Conservation (phyloP, 1,284 basidiomycete genomes). For the Boletellus sp. region DNA sequence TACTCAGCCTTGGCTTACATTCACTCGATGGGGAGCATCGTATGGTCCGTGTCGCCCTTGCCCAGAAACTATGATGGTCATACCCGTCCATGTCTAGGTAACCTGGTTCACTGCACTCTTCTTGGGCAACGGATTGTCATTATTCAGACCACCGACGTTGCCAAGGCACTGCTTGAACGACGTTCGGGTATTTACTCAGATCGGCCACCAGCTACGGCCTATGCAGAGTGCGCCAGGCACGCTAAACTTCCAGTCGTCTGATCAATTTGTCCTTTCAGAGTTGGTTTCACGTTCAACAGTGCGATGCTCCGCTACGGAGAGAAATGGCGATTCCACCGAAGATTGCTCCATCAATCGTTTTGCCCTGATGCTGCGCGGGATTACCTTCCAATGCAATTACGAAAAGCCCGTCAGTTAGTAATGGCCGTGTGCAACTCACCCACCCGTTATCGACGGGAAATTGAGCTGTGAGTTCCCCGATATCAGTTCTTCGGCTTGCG, state of each 20-base stretch:
- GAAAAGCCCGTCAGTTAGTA: slow-evolving; percentile 29
- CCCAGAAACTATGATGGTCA: slow-evolving; percentile 2
- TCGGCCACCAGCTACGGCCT: slow-evolving; percentile 28
- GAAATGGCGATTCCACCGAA: slow-evolving; percentile 31
- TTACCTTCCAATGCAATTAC: slow-evolving; percentile 29
- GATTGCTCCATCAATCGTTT: slow-evolving; percentile 34
- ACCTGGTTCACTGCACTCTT: slow-evolving; percentile 27
- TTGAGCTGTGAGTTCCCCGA: slow-evolving; percentile 27
- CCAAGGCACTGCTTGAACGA: slow-evolving; percentile 34
- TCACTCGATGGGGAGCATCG: slow-evolving; percentile 28
- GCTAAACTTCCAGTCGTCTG: background rate
- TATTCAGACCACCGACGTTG: slow-evolving; percentile 31
- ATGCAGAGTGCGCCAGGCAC: slow-evolving; percentile 17
- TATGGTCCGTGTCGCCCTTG: slow-evolving; percentile 22
- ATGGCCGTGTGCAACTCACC: slow-evolving; percentile 21
- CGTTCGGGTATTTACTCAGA: slow-evolving; percentile 35
- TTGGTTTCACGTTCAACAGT: slow-evolving; percentile 33
- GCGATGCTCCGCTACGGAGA: slow-evolving; percentile 30
- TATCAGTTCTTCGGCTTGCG: background rate
- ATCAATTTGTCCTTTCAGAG: slow-evolving; percentile 9
- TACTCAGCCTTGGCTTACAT: slow-evolving; percentile 28
- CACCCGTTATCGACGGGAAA: slow-evolving; percentile 26
- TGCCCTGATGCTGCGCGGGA: slow-evolving; percentile 24
- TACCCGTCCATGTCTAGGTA: slow-evolving; percentile 13
- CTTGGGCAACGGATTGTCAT: slow-evolving; percentile 27